A percentile compares a stretch with the other conserved stretches of the same genome.
Conservation (phyloP, 805 yeast genomes). For the Candida bentonensis region DNA sequence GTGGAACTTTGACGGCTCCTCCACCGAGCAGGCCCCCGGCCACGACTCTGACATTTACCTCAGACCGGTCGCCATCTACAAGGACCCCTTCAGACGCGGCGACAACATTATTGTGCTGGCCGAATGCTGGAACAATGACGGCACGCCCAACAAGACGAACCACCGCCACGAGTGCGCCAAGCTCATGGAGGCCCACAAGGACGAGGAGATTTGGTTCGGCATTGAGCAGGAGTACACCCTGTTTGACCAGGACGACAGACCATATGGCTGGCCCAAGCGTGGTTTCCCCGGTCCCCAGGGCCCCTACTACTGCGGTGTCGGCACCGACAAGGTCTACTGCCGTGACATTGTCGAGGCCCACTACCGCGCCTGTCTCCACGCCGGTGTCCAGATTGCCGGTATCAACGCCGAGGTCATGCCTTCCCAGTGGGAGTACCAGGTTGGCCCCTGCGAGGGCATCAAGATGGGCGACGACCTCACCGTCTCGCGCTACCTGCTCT, state of each 20-base stretch:
- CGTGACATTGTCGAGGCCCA: constrained; percentile 98
- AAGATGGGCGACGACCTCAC: constrained; percentile 95
- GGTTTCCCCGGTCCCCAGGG: constrained; percentile 99
- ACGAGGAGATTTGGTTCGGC: constrained; percentile 90
- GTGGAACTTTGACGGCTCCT: constrained; percentile 99
- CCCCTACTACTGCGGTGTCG: constrained; percentile 99
- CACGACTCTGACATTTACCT: constrained; percentile 89
- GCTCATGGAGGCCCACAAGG: constrained; percentile 82
- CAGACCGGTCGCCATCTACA: constrained; percentile 89
- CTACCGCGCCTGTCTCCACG: constrained; percentile 92
- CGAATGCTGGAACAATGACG: constrained; percentile 97
- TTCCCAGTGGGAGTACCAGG: constrained; percentile 99
- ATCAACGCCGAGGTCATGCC: constrained; percentile 99
- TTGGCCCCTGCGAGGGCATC: constrained; percentile 95
- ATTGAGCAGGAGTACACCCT: constrained; percentile 97
- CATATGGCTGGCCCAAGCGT: constrained; percentile 98
- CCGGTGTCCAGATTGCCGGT: constrained; percentile 87
- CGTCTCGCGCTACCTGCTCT: constrained; percentile 85
- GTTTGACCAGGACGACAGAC: constrained; percentile 78
- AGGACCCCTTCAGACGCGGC: constrained; percentile 96
- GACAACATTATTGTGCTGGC: constrained; percentile 90
- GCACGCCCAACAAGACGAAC: constrained; percentile 97
- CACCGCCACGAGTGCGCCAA: constrained; percentile 96
- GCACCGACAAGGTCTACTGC: constrained; percentile 95
- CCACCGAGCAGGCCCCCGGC: constrained; percentile 98